These are phyloP conservation scores for Kluyveromyces starmeri DNA, from an alignment of 805 yeast genomes.

Conservation along the genomic window DNA sequence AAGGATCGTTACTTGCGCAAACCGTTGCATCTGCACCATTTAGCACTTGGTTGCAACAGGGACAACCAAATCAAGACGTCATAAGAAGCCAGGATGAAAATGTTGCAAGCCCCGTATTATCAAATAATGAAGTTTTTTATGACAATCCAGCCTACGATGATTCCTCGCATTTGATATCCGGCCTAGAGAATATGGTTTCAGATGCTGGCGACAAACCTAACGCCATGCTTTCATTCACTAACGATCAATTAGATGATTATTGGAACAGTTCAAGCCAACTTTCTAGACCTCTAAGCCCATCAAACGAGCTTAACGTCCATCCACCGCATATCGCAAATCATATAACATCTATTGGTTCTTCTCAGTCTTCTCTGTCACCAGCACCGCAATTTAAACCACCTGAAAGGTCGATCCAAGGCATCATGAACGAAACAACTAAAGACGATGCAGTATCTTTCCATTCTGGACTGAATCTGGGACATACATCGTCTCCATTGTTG, in stretches of 20 bases:
- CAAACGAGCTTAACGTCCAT: neutral
- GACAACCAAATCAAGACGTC: slow-evolving; percentile 1
- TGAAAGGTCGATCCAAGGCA: slow-evolving; percentile 2
- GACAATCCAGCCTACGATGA: slow-evolving; percentile 25
- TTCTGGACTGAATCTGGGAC: slow-evolving; percentile 6
- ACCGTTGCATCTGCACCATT: slow-evolving; percentile 5
- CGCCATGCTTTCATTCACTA: slow-evolving; percentile 24
- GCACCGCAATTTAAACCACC: slow-evolving; percentile 4
- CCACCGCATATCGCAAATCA: neutral
- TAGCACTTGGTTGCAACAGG: slow-evolving; percentile 4
- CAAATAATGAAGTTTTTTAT: slow-evolving; percentile 8
- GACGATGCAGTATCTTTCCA: slow-evolving; percentile 10
- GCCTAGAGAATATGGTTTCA: slow-evolving; percentile 28
- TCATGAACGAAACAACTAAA: slow-evolving; percentile 3
- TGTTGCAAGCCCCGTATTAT: neutral
- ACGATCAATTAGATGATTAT: slow-evolving; percentile 30
- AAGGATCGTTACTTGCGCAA: slow-evolving; percentile 4
- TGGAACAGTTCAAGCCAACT: slow-evolving; percentile 15
- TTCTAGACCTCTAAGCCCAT: neutral
- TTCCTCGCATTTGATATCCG: slow-evolving; percentile 22
- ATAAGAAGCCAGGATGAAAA: neutral
- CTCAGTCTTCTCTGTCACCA: slow-evolving; percentile 5
- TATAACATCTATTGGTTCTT: slow-evolving; percentile 2
- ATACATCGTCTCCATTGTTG: slow-evolving; percentile 3
- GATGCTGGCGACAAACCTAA: slow-evolving; percentile 24